Percentiles rank a stretch among this genome's conserved stretches.
Evolutionary conservation across 768 basidiomycete genomes (phyloP).

Genomic region (Collybiopsis confluens): DNA sequence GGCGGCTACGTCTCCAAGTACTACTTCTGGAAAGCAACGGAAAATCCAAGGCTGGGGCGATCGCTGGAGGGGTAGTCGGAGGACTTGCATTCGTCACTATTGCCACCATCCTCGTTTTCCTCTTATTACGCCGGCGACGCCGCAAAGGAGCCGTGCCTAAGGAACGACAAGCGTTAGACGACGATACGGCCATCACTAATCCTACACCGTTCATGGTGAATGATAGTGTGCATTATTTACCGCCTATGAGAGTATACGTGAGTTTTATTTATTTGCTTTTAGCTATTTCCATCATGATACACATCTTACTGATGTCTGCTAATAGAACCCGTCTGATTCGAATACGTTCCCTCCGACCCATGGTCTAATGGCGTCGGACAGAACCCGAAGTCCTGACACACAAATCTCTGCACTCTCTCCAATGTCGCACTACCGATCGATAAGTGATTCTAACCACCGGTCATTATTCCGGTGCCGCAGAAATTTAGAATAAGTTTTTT

Average conservation of each 20-base stretch:
- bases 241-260: neutral
- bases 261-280: neutral
- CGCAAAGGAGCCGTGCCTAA: neutral
- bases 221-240: neutral
- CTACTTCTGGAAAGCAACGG: neutral
- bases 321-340: constrained; percentile 1
- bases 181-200: neutral
- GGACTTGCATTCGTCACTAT: neutral
- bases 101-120: neutral
- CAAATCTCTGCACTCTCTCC: no score
- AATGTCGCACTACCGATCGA: no score
- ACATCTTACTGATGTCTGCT: neutral
- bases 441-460: no score
- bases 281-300: no score
- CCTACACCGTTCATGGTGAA: neutral
- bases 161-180: neutral
- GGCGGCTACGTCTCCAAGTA: no score
- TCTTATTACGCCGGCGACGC: neutral
- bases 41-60: neutral
- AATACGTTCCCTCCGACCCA: neutral
- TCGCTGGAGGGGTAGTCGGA: constrained; percentile 5
- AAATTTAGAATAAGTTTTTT: no score
- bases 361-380: no score
- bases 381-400: no score
- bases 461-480: no score